Conservation (phyloP, 2,329 filamentous ascomycete genomes). For the Bipolaris sorokiniana region DNA sequence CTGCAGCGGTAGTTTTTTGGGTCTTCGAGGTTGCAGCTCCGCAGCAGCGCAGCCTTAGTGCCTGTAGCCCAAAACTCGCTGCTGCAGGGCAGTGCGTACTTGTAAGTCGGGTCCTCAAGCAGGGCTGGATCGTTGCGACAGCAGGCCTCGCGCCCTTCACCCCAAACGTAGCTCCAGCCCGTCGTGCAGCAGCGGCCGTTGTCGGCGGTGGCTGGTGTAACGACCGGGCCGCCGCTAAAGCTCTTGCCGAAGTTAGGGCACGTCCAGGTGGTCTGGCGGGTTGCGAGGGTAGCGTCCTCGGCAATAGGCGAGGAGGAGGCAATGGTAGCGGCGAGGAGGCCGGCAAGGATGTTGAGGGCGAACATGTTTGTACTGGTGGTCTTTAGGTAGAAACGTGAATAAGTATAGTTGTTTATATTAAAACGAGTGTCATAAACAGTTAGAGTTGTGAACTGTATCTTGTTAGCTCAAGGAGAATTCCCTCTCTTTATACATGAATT, state of each 20-base stretch:
- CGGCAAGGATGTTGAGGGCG: not conserved
- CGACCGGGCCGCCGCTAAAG: not conserved
- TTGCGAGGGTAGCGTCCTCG: not conserved
- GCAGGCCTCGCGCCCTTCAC: not conserved
- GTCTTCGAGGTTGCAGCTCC: not conserved
- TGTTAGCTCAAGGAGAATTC: not conserved
- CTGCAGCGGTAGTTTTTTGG: not conserved
- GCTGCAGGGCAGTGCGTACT: constrained; percentile 1
- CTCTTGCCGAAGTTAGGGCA: not conserved
- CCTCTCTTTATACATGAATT: not conserved
- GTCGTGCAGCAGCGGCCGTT: constrained; percentile 3
- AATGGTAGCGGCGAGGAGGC: not conserved
- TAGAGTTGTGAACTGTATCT: not conserved
- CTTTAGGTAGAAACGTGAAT: not conserved
- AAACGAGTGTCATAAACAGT: not conserved
- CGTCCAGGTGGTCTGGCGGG: not conserved
- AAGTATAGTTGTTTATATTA: not conserved
- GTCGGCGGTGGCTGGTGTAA: not conserved
- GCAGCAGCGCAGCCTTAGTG: not conserved
- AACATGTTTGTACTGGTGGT: not conserved
- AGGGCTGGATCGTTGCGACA: constrained; percentile 1
- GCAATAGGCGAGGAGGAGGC: constrained; percentile 1
- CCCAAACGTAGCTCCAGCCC: not conserved
- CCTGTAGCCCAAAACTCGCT: not conserved
- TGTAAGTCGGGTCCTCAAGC: not conserved